Base-by-base conservation (phyloP, 1,139 yeast species). In the Geotrichum candidum region DNA sequence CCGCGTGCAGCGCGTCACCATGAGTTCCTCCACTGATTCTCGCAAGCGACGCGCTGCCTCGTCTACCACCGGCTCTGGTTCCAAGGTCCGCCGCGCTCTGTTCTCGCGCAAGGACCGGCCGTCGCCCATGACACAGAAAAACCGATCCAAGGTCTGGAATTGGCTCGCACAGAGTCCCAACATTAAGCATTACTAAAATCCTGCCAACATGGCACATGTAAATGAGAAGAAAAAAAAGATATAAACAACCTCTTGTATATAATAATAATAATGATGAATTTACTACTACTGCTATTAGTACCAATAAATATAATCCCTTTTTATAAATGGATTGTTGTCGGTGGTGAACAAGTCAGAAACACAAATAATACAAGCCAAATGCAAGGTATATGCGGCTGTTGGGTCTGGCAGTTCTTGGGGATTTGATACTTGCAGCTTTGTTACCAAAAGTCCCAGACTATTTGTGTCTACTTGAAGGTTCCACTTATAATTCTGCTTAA, bases 1-100 rank as follows among this genome's bases (percentile, higher is more conserved):
- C 53, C 76, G 77, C 61, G 83, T 88, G 23, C 90, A 85, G 70
- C 82, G 80, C 60, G 76, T 87, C 57, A 86, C 90, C n/a, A 83
- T 86, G 85, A 83, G 81, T 83, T 78, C 79, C 10, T 69, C 63
- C 31, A 58, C 53, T 33, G 57, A 54, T n/a, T 25, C 53, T 11
- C 54, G 58, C 22, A 41, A 41, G 10, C 48, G 48, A 11, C 51
- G 58, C 45, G 31, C 33, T 6, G 25, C 29, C 13, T 15, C 53
- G 13, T 33, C 23, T 1, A 31, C 18, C 13, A 15, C 18, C 48
- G 10, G 48, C 10, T 41, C 48, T 7, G 13, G 48, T 7, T 6
- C 48, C 22, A 41, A 41, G 18, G 22, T 41, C 48, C 48, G 48
- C 23, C 48, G 48, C 50, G 22, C 45, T 23, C 18, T 50, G 31